These are phyloP conservation scores for Escallonia herrerae DNA, from an alignment of 129 eudicot genomes.

Conservation along the genomic window DNA sequence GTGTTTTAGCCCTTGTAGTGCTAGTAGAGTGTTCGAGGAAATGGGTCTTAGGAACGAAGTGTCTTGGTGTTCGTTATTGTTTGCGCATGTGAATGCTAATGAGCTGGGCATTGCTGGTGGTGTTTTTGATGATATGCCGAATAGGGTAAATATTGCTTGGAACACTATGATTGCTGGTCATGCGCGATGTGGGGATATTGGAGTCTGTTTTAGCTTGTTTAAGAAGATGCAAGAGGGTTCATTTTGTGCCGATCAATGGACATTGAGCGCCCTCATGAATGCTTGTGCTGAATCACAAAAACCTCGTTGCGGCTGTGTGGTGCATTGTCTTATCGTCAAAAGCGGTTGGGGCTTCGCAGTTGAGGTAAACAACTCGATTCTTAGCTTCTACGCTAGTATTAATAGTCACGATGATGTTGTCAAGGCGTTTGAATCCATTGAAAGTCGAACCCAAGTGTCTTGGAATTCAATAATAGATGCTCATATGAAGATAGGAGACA, in stretches of 20 bases:
- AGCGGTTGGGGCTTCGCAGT: conserved; percentile 67
- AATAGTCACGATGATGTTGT: conserved; percentile 42
- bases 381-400: conserved; percentile 46
- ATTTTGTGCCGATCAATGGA: conserved; percentile 61
- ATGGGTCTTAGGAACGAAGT: conserved; percentile 46
- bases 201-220: conserved; percentile 41
- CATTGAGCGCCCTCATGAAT: conserved; percentile 66
- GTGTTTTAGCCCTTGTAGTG: conserved; percentile 43
- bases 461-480: conserved; percentile 80
- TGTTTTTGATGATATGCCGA: conserved; percentile 54
- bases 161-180: conserved; percentile 68
- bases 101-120: conserved; percentile 29
- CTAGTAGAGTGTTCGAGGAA: conserved; percentile 50
- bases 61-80: conserved; percentile 77
- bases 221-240: conserved; percentile 46
- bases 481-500: conserved; percentile 68
- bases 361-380: conserved; percentile 64
- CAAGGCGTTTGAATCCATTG: conserved; percentile 36
- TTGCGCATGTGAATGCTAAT: conserved; percentile 55
- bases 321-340: conserved; percentile 42
- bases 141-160: conserved; percentile 58
- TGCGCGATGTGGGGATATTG: conserved; percentile 39
- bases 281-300: conserved; percentile 46
- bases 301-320: conserved; percentile 33
- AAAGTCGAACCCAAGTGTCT: conserved; percentile 42